These are phyloP conservation scores for Vaccinium darrowii DNA, from an alignment of 148 eudicot genomes.

Conservation along the genomic window DNA sequence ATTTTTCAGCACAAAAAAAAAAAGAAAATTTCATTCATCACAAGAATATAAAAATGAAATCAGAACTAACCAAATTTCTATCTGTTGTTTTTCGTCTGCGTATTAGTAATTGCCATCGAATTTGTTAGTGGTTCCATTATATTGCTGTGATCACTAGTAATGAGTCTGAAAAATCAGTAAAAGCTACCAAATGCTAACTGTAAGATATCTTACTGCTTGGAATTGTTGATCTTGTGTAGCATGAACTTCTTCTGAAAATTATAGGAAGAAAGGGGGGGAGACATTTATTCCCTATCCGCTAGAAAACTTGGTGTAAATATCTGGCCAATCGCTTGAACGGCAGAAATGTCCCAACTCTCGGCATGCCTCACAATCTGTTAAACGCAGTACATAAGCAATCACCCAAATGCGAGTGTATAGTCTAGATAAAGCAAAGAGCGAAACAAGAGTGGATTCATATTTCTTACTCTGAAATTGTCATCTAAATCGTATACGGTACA, in stretches of 20 bases:
- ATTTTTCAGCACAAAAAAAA: too few species aligned
- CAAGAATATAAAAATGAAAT: too few species aligned
- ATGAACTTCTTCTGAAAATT: conserved; percentile 4
- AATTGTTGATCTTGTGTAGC: background rate
- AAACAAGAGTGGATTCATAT: background rate
- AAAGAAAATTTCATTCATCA: too few species aligned
- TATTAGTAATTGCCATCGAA: too few species aligned
- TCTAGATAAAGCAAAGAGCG: background rate
- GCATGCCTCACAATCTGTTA: conserved; percentile 72
- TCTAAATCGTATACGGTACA: conserved; percentile 65
- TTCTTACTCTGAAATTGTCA: conserved; percentile 54
- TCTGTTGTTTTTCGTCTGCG: too few species aligned
- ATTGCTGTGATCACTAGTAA: background rate
- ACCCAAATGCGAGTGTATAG: background rate
- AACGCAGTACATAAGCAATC: background rate
- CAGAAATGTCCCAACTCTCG: conserved; percentile 88
- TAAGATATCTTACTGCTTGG: background rate
- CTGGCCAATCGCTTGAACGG: conserved; percentile 87
- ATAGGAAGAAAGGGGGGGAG: background rate
- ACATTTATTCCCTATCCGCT: conserved; percentile 26
- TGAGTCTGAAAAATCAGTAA: background rate
- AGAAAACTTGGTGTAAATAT: conserved; percentile 62
- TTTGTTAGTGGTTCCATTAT: too few species aligned
- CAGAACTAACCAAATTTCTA: too few species aligned
- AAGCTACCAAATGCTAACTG: background rate